phyloP scores from a whole-genome alignment of 2,329 filamentous ascomycete genomes.

The Nigrograna mackinnonii region DNA sequence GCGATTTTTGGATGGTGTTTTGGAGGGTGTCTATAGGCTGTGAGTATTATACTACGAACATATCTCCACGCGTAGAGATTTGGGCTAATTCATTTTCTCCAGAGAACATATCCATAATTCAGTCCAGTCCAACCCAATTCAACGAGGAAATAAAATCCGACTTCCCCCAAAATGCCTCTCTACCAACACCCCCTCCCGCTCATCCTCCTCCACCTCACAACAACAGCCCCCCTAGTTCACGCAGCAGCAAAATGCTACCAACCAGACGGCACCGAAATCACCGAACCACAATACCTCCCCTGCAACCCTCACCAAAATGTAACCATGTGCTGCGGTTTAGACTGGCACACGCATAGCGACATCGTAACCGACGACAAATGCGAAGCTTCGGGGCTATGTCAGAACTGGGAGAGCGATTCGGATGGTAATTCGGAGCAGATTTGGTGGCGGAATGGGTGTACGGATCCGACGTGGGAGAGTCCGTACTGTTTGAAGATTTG shows the following conservation, averaged over 20 bases:
- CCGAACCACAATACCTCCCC: background rate
- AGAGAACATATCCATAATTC: background rate
- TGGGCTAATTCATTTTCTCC: background rate
- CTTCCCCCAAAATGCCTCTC: background rate
- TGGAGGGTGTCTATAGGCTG: too few species aligned
- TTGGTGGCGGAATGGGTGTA: slow-evolving; percentile 18
- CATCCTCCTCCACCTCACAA: background rate
- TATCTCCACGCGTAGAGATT: too few species aligned
- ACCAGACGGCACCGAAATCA: slow-evolving; percentile 1
- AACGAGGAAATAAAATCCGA: background rate
- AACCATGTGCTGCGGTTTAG: slow-evolving; percentile 1
- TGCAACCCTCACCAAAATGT: background rate
- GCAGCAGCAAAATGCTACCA: slow-evolving; percentile 1
- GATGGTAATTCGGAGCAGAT: too few species aligned
- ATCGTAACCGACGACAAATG: slow-evolving; percentile 10
- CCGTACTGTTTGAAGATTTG: slow-evolving; percentile 15
- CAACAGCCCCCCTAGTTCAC: background rate
- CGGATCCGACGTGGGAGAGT: slow-evolving; percentile 17
- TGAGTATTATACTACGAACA: too few species aligned
- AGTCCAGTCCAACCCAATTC: too few species aligned
- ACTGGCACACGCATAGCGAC: background rate
- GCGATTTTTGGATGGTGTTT: too few species aligned
- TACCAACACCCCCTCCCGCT: background rate
- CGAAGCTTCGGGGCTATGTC: slow-evolving; percentile 13
- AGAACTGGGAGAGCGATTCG: slow-evolving; percentile 13